Conservation (phyloP, 2,329 filamentous ascomycete species). For the Aspergillus pseudoterreus region DNA sequence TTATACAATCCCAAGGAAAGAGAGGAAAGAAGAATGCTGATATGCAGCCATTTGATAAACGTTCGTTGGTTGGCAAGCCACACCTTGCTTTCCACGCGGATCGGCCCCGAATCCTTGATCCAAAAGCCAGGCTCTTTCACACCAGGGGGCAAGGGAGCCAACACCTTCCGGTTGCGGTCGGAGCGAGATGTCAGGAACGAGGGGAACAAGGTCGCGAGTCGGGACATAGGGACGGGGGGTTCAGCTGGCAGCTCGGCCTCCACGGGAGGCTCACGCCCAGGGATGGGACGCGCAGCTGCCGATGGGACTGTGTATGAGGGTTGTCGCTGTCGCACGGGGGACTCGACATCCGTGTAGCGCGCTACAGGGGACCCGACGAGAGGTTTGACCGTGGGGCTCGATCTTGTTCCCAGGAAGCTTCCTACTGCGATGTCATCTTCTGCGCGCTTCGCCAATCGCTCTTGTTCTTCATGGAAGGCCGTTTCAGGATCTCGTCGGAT, state of each 20-base stretch:
- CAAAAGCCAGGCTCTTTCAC: constrained; percentile 80
- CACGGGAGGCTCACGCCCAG: constrained; percentile 41
- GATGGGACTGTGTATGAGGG: constrained; percentile 24
- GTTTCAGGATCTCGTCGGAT: constrained; percentile 89
- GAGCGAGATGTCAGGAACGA: constrained; percentile 80
- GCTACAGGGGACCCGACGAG: constrained; percentile 33
- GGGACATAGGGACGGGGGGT: constrained; percentile 49
- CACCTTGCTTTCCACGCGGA: constrained; percentile 94
- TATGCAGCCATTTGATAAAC: constrained; percentile 98
- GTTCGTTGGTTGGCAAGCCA: constrained; percentile 98
- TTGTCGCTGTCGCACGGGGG: constrained; percentile 19
- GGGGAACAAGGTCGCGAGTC: constrained; percentile 70
- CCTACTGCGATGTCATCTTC: constrained; percentile 89
- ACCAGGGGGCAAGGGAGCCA: constrained; percentile 69
- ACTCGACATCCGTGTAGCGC: constrained; percentile 23
- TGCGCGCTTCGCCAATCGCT: constrained; percentile 72
- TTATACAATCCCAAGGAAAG: constrained; percentile 84
- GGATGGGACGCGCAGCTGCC: constrained; percentile 33
- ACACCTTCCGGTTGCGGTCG: constrained; percentile 52
- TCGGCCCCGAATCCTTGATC: constrained; percentile 90
- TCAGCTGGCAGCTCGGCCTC: constrained; percentile 27
- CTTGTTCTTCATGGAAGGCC: constrained; percentile 88
- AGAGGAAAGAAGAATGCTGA: constrained; percentile 79
- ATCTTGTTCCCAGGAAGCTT: constrained; percentile 66
- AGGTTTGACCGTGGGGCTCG: constrained; percentile 25